Base-by-base conservation (phyloP, 352 stramenopile genomes). In the Phytophthora tubulina region DNA sequence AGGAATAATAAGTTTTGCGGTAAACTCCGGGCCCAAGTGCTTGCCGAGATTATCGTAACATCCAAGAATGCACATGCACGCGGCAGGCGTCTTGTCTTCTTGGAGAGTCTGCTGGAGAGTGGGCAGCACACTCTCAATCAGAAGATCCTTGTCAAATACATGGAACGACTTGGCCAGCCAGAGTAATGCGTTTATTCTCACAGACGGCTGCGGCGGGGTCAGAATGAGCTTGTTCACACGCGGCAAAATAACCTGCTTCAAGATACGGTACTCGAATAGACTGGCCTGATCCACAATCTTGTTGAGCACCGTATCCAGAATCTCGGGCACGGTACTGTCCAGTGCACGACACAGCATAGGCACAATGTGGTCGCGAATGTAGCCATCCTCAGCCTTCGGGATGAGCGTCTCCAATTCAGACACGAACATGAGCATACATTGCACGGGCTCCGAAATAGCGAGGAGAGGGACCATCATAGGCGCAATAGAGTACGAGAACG, bases 391-490 rank as follows among this genome's bases (percentile, higher is more conserved):
- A 1, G 89, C 89, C 58, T 96, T 96, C 2, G 88, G 88, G 21
- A 96, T 84, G 27, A 96, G 68, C 31, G 85, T 81, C 59, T 96
- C 88, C 11, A 96, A 70, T 53, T 95, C 88, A 33, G 86, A 94
- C 10, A 96, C 89, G 48, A 96, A 96, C 88, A 95, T 96, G 42
- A 96, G 86, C 89, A 96, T 96, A 61, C 88, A 95, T 70, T 96
- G 89, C 35, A 95, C 88, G 1, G 89, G 89, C 69, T 96, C 89
- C n/a, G 85, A 84, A 61, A 96, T 96, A 4, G 80, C 79, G 32
- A 96, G 72, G 17, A 96, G 75, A 13, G 85, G 76, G 41, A 95
- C 80, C 82, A 96, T 89, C 88, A 96, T 94, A 1, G 80, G 85
- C 11, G 85, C 86, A 27, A 96, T 92, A 17, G 83, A 83, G 59